Conservation (phyloP, 169 alveolate genomes). For the Cardiosporidium cionae region DNA sequence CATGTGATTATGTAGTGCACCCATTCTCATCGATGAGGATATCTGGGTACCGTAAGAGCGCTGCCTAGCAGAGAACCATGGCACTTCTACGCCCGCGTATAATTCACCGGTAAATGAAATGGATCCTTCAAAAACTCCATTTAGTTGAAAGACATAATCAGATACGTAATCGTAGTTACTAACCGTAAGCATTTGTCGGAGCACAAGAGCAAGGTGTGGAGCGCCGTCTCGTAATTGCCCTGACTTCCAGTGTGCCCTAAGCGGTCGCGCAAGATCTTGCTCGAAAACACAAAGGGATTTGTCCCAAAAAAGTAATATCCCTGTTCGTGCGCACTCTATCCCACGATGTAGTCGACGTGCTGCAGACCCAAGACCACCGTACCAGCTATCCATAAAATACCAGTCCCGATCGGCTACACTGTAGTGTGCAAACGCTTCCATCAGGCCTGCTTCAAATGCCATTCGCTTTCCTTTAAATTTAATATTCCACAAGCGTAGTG, state of each 20-base stretch:
- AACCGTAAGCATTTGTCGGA: constrained; percentile 47
- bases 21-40: constrained; percentile 51
- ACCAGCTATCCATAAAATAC: constrained; percentile 54
- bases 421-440: constrained; percentile 55
- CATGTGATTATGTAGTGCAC: constrained; percentile 50
- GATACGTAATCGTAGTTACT: constrained; percentile 52
- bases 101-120: constrained; percentile 52
- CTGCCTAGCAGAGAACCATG: constrained; percentile 49
- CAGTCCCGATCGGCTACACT: constrained; percentile 51
- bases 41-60: constrained; percentile 43
- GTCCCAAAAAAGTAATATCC: constrained; percentile 36
- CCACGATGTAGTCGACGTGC: constrained; percentile 49
- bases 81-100: constrained; percentile 56
- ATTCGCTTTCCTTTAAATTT: constrained; percentile 41
- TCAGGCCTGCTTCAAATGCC: constrained; percentile 48
- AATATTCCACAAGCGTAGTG: constrained; percentile 44
- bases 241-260: constrained; percentile 48
- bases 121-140: constrained; percentile 41
- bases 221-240: constrained; percentile 52
- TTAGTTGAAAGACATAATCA: constrained; percentile 40
- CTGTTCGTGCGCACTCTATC: constrained; percentile 49
- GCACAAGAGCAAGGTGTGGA: constrained; percentile 38
- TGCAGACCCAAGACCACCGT: constrained; percentile 56
- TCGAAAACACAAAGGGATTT: constrained; percentile 47
- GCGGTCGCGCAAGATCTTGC: constrained; percentile 46